A percentile compares a stretch with the other conserved stretches of the same genome.
Evolutionary conservation across 2,329 filamentous ascomycete genomes (phyloP).

Genomic region (Coniochaeta prunicola): DNA sequence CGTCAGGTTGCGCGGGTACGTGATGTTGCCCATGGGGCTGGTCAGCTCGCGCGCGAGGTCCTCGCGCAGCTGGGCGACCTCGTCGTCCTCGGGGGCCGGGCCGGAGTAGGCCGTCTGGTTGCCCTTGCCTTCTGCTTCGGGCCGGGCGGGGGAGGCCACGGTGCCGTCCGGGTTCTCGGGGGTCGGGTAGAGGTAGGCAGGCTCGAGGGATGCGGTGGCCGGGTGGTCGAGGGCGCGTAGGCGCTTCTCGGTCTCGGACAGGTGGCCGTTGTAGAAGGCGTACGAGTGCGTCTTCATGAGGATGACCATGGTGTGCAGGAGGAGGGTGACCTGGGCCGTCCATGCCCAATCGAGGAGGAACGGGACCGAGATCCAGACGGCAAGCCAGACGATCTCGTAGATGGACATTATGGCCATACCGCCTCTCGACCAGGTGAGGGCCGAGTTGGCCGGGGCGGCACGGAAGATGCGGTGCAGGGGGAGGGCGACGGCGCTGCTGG

Average conservation of each 20-base stretch:
- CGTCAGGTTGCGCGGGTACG: conserved; percentile 85
- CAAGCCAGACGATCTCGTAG: conserved; percentile 73
- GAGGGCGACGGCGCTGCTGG: conserved; percentile 58
- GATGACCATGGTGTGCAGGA: conserved; percentile 81
- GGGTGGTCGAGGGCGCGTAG: conserved; percentile 74
- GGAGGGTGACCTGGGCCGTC: conserved; percentile 94
- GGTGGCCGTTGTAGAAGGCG: conserved; percentile 94
- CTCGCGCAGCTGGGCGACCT: conserved; percentile 66
- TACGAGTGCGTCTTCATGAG: conserved; percentile 99
- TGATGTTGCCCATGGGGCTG: conserved; percentile 80
- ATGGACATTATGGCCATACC: conserved; percentile 81
- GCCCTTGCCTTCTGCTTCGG: conserved; percentile 17
- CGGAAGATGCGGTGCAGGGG: conserved; percentile 66
- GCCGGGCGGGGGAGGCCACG: conserved; percentile 19
- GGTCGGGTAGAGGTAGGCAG: conserved; percentile 70
- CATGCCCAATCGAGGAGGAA: conserved; percentile 88
- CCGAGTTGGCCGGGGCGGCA: conserved; percentile 35
- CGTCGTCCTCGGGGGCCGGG: conserved; percentile 28
- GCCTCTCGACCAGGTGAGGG: conserved; percentile 64
- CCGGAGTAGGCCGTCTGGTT: conserved; percentile 9
- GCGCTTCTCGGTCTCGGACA: conserved; percentile 78
- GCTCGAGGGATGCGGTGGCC: conserved; percentile 57
- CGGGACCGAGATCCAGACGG: conserved; percentile 76
- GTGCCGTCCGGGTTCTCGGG: conserved; percentile 44
- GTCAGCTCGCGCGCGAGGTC: conserved; percentile 87